A percentile compares a stretch with the other conserved stretches of the same genome.
phyloP scores from a whole-genome alignment of 768 basidiomycete species.

The Mycena kentingensis region DNA sequence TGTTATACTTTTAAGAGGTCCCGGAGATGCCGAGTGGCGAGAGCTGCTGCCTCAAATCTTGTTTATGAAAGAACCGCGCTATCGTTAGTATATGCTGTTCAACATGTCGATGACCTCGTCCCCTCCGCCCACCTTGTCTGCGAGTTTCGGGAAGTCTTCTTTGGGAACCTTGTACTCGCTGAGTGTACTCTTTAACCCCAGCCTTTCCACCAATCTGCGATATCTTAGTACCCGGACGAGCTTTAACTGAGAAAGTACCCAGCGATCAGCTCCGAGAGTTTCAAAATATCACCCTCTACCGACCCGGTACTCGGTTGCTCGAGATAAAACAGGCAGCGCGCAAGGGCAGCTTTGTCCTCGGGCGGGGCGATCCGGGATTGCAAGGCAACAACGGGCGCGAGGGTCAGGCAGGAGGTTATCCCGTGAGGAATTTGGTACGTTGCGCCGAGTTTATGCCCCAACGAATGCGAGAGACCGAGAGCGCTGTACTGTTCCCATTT shows the following conservation, averaged over 20 bases:
- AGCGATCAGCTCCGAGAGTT: slow-evolving; percentile 55
- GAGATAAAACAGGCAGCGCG: slow-evolving; percentile 59
- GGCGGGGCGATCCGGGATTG: slow-evolving; percentile 58
- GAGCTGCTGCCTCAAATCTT: too few species aligned
- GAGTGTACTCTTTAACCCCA: slow-evolving; percentile 62
- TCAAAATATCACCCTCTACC: slow-evolving; percentile 60
- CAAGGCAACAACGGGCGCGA: slow-evolving; percentile 62
- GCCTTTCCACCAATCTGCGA: slow-evolving; percentile 55
- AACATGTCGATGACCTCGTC: too few species aligned
- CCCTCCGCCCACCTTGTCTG: slow-evolving; percentile 45
- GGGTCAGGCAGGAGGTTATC: slow-evolving; percentile 80
- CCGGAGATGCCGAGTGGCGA: too few species aligned
- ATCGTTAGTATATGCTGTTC: too few species aligned
- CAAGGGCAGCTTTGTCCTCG: slow-evolving; percentile 65
- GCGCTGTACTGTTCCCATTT: slow-evolving; percentile 46
- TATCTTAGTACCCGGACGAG: neutral
- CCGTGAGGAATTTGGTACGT: slow-evolving; percentile 78
- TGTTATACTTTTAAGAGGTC: too few species aligned
- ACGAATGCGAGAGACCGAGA: slow-evolving; percentile 73
- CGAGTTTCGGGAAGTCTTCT: slow-evolving; percentile 55
- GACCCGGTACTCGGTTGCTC: slow-evolving; percentile 62
- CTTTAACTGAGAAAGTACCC: slow-evolving; percentile 40
- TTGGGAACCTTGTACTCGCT: slow-evolving; percentile 65
- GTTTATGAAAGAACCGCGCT: too few species aligned
- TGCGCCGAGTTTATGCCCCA: slow-evolving; percentile 76